phyloP scores from a whole-genome alignment of 345 rosid genomes.

The Abelmoschus esculentus region DNA sequence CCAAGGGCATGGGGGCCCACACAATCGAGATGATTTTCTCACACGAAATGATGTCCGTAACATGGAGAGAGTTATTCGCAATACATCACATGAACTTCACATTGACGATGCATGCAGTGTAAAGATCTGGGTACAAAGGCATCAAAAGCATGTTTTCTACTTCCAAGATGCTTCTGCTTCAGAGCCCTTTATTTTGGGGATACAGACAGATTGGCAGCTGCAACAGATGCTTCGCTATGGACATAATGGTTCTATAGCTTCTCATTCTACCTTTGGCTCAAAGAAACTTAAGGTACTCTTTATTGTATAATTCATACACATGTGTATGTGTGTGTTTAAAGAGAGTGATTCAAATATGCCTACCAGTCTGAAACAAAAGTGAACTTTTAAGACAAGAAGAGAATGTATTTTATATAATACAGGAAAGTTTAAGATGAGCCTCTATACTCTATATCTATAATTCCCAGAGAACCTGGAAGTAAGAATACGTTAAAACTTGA shows the following conservation, averaged over 20 bases:
- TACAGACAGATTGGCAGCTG: conserved; percentile 60
- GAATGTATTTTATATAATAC: neutral
- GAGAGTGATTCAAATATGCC: neutral
- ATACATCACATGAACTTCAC: conserved; percentile 35
- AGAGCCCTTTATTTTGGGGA: conserved; percentile 39
- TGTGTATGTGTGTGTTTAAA: neutral
- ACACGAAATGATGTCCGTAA: conserved; percentile 47
- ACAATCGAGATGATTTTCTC: conserved; percentile 53
- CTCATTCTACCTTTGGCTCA: conserved; percentile 42
- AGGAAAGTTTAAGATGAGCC: neutral
- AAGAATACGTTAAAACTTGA: neutral
- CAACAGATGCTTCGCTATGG: conserved; percentile 47
- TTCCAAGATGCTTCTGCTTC: conserved; percentile 30
- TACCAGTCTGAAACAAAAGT: conserved; percentile 2
- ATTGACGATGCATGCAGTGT: conserved; percentile 35
- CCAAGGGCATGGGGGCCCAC: conserved; percentile 45
- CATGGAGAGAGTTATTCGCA: conserved; percentile 42
- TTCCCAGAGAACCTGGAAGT: neutral
- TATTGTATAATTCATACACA: neutral
- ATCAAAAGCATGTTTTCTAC: conserved; percentile 41
- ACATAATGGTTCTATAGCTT: conserved; percentile 32
- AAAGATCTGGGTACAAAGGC: conserved; percentile 43
- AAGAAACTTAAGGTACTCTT: conserved; percentile 48
- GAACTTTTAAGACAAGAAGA: neutral
- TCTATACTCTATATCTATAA: neutral